A percentile compares a stretch with the other conserved stretches of the same genome.
Evolutionary conservation across 2,329 filamentous ascomycete species (phyloP).

Genomic region (Fusarium bulbicola): DNA sequence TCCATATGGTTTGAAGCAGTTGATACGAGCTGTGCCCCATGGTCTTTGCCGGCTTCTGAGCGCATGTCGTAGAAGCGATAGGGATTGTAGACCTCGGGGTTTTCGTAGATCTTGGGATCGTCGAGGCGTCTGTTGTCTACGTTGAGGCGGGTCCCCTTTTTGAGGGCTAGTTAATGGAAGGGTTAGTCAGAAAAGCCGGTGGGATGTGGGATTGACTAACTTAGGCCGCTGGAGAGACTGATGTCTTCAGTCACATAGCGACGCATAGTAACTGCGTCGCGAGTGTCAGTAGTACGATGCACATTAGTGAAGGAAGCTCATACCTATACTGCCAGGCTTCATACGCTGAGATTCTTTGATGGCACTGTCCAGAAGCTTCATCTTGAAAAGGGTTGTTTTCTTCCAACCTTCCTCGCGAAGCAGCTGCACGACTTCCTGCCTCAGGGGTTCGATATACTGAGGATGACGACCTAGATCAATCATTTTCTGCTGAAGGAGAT

Average conservation of each 20-base stretch:
- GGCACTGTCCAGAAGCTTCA: conserved; percentile 2
- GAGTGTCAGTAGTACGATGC: too few species aligned
- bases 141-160: neutral
- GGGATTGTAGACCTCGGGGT: neutral
- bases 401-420: neutral
- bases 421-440: neutral
- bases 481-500: neutral
- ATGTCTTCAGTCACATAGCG: neutral
- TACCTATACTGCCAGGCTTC: neutral
- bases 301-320: rapidly evolving
- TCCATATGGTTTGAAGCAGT: neutral
- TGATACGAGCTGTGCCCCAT: neutral
- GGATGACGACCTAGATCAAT: neutral
- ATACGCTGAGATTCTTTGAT: conserved; percentile 2
- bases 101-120: neutral
- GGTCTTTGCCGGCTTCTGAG: neutral
- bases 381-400: neutral
- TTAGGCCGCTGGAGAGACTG: neutral
- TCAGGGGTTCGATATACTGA: neutral
- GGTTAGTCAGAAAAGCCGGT: rapidly evolving
- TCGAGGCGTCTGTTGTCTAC: neutral
- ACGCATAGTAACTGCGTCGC: neutral
- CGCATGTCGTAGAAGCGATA: neutral
- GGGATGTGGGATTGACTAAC: neutral
- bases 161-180: neutral